phyloP scores from a whole-genome alignment of 768 basidiomycete species.

The Amanita pallidorosea region DNA sequence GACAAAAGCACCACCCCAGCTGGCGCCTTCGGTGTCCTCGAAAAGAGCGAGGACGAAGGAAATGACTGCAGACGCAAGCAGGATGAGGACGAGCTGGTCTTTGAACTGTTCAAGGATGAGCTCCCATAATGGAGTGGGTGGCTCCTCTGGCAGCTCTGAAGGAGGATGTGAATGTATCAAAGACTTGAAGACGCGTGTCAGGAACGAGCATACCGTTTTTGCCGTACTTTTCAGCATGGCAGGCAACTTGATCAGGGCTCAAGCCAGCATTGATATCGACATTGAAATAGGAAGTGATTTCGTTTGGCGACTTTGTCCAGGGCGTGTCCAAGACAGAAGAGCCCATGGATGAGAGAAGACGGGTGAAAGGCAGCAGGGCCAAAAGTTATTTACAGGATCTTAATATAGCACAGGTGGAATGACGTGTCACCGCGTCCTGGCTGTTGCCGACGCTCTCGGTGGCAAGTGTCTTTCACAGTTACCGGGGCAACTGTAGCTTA shows the following conservation, averaged over 20 bases:
- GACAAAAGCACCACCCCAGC: slow-evolving; percentile 78
- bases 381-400: neutral
- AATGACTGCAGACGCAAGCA: slow-evolving; percentile 86
- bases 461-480: neutral
- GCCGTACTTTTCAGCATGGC: slow-evolving; percentile 74
- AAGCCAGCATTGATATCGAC: slow-evolving; percentile 60
- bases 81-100: slow-evolving; percentile 95
- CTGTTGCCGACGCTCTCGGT: neutral
- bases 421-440: slow-evolving; percentile 19
- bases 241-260: slow-evolving; percentile 50
- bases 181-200: neutral
- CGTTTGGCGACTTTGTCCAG: slow-evolving; percentile 65
- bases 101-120: slow-evolving; percentile 98
- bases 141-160: slow-evolving; percentile 79
- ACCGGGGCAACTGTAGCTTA: neutral
- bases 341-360: slow-evolving; percentile 8
- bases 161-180: neutral
- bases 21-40: slow-evolving; percentile 62
- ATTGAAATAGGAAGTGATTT: slow-evolving; percentile 62
- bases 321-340: slow-evolving; percentile 49
- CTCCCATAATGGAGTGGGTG: slow-evolving; percentile 85
- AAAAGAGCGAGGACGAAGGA: slow-evolving; percentile 89
- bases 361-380: slow-evolving; percentile 8
- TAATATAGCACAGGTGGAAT: slow-evolving; percentile 19
- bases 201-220: slow-evolving; percentile 55